Base-by-base conservation (phyloP, 164 flowering plant species). In the Piper longum region DNA sequence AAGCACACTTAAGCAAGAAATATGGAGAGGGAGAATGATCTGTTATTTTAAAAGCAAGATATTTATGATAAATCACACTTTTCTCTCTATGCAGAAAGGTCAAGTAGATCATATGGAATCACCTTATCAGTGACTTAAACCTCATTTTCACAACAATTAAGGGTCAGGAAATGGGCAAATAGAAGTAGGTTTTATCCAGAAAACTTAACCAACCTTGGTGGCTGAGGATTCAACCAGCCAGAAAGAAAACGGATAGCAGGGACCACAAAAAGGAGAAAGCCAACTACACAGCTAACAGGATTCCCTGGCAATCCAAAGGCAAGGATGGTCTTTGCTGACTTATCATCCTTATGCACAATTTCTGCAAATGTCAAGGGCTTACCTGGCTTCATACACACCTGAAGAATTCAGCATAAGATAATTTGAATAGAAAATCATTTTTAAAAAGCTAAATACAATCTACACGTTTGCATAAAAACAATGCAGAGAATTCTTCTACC, bases 291-390 rank as follows among this genome's bases (percentile, higher is more conserved):
- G 88, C 97, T 83, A 64, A 88, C 97, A 52, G 98, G 98, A 75
- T 93, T 93, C 74, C 98, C 98, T 65, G 98, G 98, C 62, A 93
- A 78, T 40, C 97, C 98, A 81, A 89, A 93, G 59, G 89, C 95
- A 77, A 93, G 84, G 68, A 88, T 76, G 68, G 83, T 82, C 54
- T 74, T 77, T 16, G 41, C 63, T 43, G 19, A 19, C 62, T 52
- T 67, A 60, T 66, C 79, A 55, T 75, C 68, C n/a, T 75, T 69
- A n/a, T 66, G 42, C 62, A 61, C 61, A 58, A 92, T 76, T 73
- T 83, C 89, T 4, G 92, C 96, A 85, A 93, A 93, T 54, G 89
- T 89, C 69, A 86, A 60, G 57, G 98, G 98, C 76, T 93, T 89
- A 60, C 98, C 98, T 11, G 97, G 98, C 67, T 79, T 93, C 96